Base-by-base conservation (phyloP, 2,329 filamentous ascomycete genomes). In the Macroventuria anomochaeta region DNA sequence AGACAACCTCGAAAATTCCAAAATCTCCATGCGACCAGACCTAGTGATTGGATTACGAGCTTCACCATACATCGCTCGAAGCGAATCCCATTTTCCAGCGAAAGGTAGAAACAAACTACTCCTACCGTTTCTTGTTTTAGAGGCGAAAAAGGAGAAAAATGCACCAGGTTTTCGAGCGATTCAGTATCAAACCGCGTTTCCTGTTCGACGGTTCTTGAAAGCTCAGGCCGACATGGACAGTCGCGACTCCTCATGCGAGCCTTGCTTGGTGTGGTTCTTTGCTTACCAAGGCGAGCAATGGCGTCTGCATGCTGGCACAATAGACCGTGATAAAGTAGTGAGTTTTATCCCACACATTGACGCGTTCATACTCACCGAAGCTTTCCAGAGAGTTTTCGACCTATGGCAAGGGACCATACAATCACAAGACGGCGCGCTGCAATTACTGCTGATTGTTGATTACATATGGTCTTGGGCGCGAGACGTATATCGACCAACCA, bases 321-420 rank as follows among this genome's bases (percentile, higher is more conserved):
- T 46, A 17, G 33, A 49, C 11, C 13, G 41, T n/a, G 26, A 21
- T 12, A 54, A 39, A 52, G 46, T 52, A 21, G 57, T 38, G 11
- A 20, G 33, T 36, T n/a, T n/a, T n/a, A n/a, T n/a, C n/a, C n/a
- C n/a, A n/a, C n/a, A n/a, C n/a, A n/a, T n/a, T n/a, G n/a, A n/a
- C n/a, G n/a, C n/a, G n/a, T n/a, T n/a, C 32, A 18, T 18, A 11
- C 3, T 49, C 29, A 60, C 54, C 46, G n/a, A 12, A 25, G 10
- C 10, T 21, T 20, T n/a, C 2, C 29, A 62, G 61, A 40, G 31
- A 23, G 37, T 65, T 15, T 65, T 58, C 18, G 58, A 65, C 20
- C 36, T 65, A 25, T 65, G 62, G 62, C 53, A 58, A 15, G 62
- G 62, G 0, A 65, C 53, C 5, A 54, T 65, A 18, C 39, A 60